Base-by-base conservation (phyloP, 305 asterid species). In the Andrographis paniculata region DNA sequence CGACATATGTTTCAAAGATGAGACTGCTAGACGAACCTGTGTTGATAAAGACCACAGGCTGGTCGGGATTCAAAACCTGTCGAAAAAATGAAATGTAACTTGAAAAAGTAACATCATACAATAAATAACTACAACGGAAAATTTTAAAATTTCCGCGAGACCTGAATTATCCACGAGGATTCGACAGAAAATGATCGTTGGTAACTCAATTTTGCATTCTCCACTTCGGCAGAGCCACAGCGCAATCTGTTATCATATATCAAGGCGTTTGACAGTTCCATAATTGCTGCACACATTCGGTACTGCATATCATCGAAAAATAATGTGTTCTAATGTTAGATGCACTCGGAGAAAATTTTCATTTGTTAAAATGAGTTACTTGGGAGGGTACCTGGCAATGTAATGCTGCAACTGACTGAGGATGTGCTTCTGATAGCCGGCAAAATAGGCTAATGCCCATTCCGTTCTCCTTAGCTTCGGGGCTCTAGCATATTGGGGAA, bases 401-500 rank as follows among this genome's bases (percentile, higher is more conserved):
- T 64, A 91, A 67, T 66, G 96, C 80, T 17, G 96, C 87, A 69
- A 91, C 82, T 38, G 99, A 95, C 70, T 83, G 92, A 24, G 96
- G 99, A 72, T 91, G 95, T 19, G 94, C 95, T 80, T 86, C 96
- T 58, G 99, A 91, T 56, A 91, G 91, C 70, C 94, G 73, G 68
- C 92, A 76, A 64, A 91, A 91, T 69, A 86, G 82, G 80, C 99
- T 91, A 40, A 67, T 70, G 14, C 76, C 62, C 95, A 86, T 76
- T 68, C 96, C 99, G 41, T 80, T 86, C 72, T 91, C 99, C 72
- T 69, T 87, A 18, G 98, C 99, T 71, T 82, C 99, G 45, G 94
- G 75, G 69, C 96, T 91, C 96, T 91, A 63, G 33, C 45, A 58
- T 58, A 57, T 48, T 22, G 61, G 43, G 55, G 59, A 52, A 56